phyloP scores from a whole-genome alignment of 306 rosid genomes.

The Fragaria iinumae region DNA sequence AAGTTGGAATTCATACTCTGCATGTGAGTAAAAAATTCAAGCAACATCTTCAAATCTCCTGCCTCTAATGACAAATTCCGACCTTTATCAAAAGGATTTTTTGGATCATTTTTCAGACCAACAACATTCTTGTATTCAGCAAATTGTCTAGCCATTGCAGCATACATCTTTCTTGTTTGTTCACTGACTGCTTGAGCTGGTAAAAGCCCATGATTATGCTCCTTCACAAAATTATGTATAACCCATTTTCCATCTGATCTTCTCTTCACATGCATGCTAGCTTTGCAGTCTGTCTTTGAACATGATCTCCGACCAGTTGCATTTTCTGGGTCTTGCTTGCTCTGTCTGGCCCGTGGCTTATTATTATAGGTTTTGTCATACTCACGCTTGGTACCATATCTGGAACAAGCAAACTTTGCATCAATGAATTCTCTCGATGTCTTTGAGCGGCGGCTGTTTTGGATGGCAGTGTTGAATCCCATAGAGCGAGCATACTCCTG shows the following conservation, averaged over 20 bases:
- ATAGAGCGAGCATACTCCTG: slow-evolving; percentile 98
- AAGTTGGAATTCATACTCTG: slow-evolving; percentile 79
- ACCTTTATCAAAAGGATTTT: slow-evolving; percentile 79
- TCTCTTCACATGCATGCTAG: slow-evolving; percentile 99
- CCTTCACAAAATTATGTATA: slow-evolving; percentile 91
- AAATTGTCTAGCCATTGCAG: slow-evolving; percentile 98
- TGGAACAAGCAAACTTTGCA: slow-evolving; percentile 98
- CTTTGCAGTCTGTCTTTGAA: slow-evolving; percentile 96
- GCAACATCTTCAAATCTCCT: slow-evolving; percentile 72
- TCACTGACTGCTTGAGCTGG: slow-evolving; percentile 99
- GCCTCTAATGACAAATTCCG: slow-evolving; percentile 76
- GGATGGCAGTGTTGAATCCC: slow-evolving; percentile 98
- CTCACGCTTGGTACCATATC: slow-evolving; percentile 96
- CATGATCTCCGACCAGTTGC: slow-evolving; percentile 90
- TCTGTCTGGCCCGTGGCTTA: slow-evolving; percentile 86
- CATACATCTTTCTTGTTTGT: slow-evolving; percentile 96
- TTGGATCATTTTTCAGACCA: slow-evolving; percentile 77
- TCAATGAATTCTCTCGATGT: slow-evolving; percentile 96
- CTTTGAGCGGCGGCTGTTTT: slow-evolving; percentile 96
- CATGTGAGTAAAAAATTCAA: slow-evolving; percentile 77
- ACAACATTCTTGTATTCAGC: slow-evolving; percentile 94
- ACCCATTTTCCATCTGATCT: slow-evolving; percentile 97
- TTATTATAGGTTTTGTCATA: slow-evolving; percentile 76
- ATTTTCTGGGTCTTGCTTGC: slow-evolving; percentile 88
- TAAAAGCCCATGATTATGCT: slow-evolving; percentile 92